A percentile compares a stretch with the other conserved stretches of the same genome.
phyloP scores from a whole-genome alignment of 2,329 filamentous ascomycete genomes.

The Zopfia rhizophila region DNA sequence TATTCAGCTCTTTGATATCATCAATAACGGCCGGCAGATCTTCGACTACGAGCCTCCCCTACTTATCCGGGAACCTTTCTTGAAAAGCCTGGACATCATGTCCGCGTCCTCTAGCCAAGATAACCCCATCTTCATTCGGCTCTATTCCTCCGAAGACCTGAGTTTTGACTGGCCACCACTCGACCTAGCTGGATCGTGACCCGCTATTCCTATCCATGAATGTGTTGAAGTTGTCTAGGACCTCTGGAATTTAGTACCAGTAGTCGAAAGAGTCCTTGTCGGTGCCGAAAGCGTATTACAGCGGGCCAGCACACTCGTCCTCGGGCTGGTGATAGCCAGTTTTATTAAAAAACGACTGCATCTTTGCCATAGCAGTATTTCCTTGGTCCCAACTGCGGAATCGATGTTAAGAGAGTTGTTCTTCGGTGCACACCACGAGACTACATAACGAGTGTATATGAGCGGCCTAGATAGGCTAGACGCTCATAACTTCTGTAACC shows the following conservation, averaged over 20 bases:
- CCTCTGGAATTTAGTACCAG: constrained; percentile 12
- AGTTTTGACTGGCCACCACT: constrained; percentile 16
- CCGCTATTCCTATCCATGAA: constrained; percentile 19
- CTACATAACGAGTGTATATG: constrained; percentile 13
- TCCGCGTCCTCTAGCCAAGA: constrained; percentile 20
- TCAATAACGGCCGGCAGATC: constrained; percentile 34
- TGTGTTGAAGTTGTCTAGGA: constrained; percentile 15
- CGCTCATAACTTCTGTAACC: constrained; percentile 6
- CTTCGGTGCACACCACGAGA: no score
- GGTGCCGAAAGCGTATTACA: constrained; percentile 21
- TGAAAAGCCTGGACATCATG: constrained; percentile 20
- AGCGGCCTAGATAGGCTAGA: constrained; percentile 1
- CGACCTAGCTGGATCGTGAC: constrained; percentile 12
- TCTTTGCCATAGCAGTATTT: constrained; percentile 13
- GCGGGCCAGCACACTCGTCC: constrained; percentile 15
- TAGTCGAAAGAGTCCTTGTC: constrained; percentile 15
- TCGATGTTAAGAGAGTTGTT: not conserved
- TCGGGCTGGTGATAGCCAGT: constrained; percentile 19
- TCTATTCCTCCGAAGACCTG: constrained; percentile 5
- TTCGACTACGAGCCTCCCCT: constrained; percentile 33
- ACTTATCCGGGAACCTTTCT: constrained; percentile 3
- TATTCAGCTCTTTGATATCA: constrained; percentile 18
- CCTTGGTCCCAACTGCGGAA: constrained; percentile 7
- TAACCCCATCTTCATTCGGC: constrained; percentile 5
- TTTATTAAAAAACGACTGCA: constrained; percentile 19